phyloP scores from a whole-genome alignment of 768 basidiomycete genomes.

The Termitomyces sp. region DNA sequence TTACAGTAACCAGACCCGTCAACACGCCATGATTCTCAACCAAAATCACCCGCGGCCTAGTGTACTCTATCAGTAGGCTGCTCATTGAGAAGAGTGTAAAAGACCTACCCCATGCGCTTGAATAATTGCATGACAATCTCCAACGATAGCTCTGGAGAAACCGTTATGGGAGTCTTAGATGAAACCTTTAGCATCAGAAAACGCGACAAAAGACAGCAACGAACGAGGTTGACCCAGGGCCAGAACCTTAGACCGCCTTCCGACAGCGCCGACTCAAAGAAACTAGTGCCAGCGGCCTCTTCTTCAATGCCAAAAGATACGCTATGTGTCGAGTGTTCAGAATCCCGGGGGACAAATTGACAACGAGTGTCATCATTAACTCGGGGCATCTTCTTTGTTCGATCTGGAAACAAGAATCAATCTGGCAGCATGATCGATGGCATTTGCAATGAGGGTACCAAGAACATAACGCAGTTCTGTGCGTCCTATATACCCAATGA shows the following conservation, averaged over 20 bases:
- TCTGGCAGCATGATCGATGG: background rate
- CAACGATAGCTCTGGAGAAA: conserved; percentile 85
- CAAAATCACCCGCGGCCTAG: conserved; percentile 91
- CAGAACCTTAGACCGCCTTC: conserved; percentile 63
- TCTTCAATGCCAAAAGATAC: conserved; percentile 60
- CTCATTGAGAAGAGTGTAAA: background rate
- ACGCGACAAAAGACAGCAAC: conserved; percentile 11
- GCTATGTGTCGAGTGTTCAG: conserved; percentile 48
- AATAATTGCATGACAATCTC: conserved; percentile 98
- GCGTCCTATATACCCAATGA: conserved; percentile 86
- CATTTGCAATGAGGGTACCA: conserved; percentile 37
- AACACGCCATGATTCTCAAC: conserved; percentile 84
- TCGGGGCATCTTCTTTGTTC: conserved; percentile 59
- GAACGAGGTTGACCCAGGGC: conserved; percentile 94
- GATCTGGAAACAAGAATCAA: conserved; percentile 42
- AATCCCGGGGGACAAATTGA: conserved; percentile 55
- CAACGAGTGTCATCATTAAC: conserved; percentile 65
- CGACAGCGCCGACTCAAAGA: conserved; percentile 55
- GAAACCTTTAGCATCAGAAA: background rate
- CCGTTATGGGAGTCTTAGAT: conserved; percentile 85
- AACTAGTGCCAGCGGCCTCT: conserved; percentile 55
- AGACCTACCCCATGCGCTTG: conserved; percentile 90
- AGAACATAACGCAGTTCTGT: conserved; percentile 83
- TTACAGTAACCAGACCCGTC: conserved; percentile 87
- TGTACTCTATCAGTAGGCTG: conserved; percentile 1